Evolutionary conservation across 2,329 filamentous ascomycete genomes (phyloP).

Genomic region (Coleophoma crateriformis): DNA sequence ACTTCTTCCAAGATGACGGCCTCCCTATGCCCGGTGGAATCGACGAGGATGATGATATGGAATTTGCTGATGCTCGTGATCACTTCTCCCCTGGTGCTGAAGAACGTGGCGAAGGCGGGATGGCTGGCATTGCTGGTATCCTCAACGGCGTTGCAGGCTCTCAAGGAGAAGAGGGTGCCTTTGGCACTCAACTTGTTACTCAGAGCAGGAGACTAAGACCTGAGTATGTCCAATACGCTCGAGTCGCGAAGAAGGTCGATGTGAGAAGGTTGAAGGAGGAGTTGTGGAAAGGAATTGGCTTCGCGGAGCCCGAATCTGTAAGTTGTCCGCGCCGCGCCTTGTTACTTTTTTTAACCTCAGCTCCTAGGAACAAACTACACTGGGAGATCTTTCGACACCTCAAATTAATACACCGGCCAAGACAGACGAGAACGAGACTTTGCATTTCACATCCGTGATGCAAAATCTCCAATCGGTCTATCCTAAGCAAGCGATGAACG

Average conservation of each 20-base stretch:
- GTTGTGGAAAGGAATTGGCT: constrained; percentile 61
- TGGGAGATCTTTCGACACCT: constrained; percentile 28
- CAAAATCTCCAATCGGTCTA: constrained; percentile 84
- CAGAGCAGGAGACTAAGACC: constrained; percentile 57
- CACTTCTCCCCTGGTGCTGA: constrained; percentile 64
- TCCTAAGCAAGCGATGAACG: constrained; percentile 76
- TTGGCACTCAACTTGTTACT: constrained; percentile 64
- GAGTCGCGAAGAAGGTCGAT: constrained; percentile 67
- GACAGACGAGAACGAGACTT: constrained; percentile 36
- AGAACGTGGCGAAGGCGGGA: constrained; percentile 35
- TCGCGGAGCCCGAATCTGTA: constrained; percentile 45
- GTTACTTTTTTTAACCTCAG: constrained; percentile 7
- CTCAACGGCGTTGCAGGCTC: constrained; percentile 41
- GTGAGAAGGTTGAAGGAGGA: constrained; percentile 65
- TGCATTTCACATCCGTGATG: constrained; percentile 91
- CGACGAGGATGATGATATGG: constrained; percentile 58
- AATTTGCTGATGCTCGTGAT: constrained; percentile 77
- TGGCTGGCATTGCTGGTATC: constrained; percentile 44
- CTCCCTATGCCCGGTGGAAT: constrained; percentile 60
- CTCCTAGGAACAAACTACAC: constrained; percentile 14
- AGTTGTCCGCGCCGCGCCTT: constrained; percentile 17
- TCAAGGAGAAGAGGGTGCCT: constrained; percentile 36
- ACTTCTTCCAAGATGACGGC: constrained; percentile 93
- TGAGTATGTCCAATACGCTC: constrained; percentile 66
- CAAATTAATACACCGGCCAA: constrained; percentile 20